Conservation (phyloP, 1,139 yeast genomes). For the Taphrina deformans region DNA sequence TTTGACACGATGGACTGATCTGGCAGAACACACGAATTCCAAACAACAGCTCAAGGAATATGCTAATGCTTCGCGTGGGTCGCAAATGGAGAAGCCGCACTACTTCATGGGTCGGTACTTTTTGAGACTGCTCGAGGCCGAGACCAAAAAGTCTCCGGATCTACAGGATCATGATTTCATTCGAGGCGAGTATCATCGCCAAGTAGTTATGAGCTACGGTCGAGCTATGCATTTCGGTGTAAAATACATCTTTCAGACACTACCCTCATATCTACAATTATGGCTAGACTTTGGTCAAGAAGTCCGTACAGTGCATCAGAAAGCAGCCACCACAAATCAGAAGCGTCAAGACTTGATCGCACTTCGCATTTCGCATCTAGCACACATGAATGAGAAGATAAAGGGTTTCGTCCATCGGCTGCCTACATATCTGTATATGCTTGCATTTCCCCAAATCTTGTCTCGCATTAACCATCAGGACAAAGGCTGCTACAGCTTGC, state of each 20-base stretch:
- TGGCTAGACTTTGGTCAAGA: slow-evolving; percentile 81
- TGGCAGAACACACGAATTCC: slow-evolving; percentile 80
- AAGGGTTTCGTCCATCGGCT: slow-evolving; percentile 52
- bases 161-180: slow-evolving; percentile 45
- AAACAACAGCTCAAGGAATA: slow-evolving; percentile 72
- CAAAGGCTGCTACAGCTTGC: slow-evolving; percentile 56
- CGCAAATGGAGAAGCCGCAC: slow-evolving; percentile 74
- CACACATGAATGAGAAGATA: slow-evolving; percentile 45
- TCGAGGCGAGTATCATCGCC: slow-evolving; percentile 66
- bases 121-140: slow-evolving; percentile 72
- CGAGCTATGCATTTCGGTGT: slow-evolving; percentile 69
- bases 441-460: slow-evolving; percentile 80
- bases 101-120: slow-evolving; percentile 79
- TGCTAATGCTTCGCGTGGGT: slow-evolving; percentile 56
- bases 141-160: slow-evolving; percentile 47
- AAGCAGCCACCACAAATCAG: slow-evolving; percentile 25
- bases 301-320: slow-evolving; percentile 7
- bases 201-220: slow-evolving; percentile 64
- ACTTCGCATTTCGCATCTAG: slow-evolving; percentile 20
- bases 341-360: slow-evolving; percentile 40
- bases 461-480: slow-evolving; percentile 75
- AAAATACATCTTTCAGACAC: slow-evolving; percentile 72
- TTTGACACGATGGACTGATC: slow-evolving; percentile 86
- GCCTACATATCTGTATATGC: slow-evolving; percentile 70
- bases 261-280: slow-evolving; percentile 83